phyloP scores from a whole-genome alignment of 2,329 filamentous ascomycete genomes.

The Colletotrichum sp. region DNA sequence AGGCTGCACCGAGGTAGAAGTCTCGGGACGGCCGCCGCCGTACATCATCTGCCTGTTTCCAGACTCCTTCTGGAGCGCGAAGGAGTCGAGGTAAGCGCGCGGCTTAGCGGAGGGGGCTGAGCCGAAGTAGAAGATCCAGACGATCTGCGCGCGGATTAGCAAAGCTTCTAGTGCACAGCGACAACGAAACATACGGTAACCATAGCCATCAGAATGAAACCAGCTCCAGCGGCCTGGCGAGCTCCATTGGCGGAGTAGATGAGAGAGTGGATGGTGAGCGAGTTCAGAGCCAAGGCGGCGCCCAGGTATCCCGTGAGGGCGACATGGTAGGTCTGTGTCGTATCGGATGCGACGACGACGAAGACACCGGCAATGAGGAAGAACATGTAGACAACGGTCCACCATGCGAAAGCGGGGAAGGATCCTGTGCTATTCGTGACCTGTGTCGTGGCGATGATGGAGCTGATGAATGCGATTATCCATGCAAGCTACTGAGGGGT shows the following conservation, averaged over 20 bases:
- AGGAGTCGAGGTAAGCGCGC: conserved; percentile 92
- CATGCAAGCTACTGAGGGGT: conserved; percentile 76
- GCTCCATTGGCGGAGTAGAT: conserved; percentile 78
- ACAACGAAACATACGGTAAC: conserved; percentile 70
- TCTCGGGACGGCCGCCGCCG: conserved; percentile 81
- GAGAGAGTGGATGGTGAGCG: conserved; percentile 83
- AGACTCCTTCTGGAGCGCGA: conserved; percentile 89
- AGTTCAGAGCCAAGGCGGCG: conserved; percentile 83
- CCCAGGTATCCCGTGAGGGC: conserved; percentile 88
- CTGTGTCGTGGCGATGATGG: conserved; percentile 72
- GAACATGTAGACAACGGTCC: conserved; percentile 85
- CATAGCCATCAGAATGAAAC: conserved; percentile 93
- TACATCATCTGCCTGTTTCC: conserved; percentile 74
- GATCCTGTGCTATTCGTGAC: conserved; percentile 32
- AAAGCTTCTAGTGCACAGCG: background rate
- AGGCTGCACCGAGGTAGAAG: conserved; percentile 76
- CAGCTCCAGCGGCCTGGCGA: conserved; percentile 86
- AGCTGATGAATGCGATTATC: conserved; percentile 89
- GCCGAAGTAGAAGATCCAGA: conserved; percentile 99
- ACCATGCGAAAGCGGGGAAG: conserved; percentile 93
- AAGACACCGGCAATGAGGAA: conserved; percentile 82
- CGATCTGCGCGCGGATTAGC: conserved; percentile 62
- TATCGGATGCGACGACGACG: conserved; percentile 83
- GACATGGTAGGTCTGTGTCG: conserved; percentile 87
- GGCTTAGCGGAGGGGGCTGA: conserved; percentile 86